These are phyloP conservation scores for Durusdinium trenchii DNA, from an alignment of 73 alveolate species.

Conservation along the genomic window DNA sequence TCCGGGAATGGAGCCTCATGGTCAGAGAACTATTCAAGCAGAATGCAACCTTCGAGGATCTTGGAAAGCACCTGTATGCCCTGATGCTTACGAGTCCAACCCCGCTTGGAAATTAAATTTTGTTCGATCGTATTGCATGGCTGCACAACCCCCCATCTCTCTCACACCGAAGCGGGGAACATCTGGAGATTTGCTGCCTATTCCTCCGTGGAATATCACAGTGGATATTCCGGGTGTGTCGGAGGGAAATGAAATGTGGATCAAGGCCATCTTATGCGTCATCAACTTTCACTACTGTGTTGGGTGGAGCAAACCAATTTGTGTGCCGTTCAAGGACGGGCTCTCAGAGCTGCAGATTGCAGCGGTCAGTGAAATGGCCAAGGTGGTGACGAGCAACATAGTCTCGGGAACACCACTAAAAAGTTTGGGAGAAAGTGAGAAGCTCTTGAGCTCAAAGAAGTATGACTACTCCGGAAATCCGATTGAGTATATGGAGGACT, in stretches of 20 bases:
- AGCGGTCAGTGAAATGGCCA: background rate
- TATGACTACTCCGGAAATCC: background rate
- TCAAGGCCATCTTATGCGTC: background rate
- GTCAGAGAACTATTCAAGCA: background rate
- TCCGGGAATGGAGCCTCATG: background rate
- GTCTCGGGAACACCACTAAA: background rate
- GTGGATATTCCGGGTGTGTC: background rate
- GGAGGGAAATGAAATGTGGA: background rate
- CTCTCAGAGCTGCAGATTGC: background rate
- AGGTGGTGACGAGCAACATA: background rate
- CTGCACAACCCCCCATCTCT: background rate
- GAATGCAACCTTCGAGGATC: too few species aligned
- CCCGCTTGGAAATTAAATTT: background rate
- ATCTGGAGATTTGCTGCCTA: background rate
- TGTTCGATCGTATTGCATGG: background rate
- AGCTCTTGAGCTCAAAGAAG: background rate
- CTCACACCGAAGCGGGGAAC: too few species aligned
- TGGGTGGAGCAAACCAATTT: background rate
- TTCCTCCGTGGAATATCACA: background rate
- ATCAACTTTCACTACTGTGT: background rate
- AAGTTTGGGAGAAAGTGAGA: background rate
- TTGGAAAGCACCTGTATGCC: background rate
- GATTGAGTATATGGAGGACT: background rate
- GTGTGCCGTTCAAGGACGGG: background rate
- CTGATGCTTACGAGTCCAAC: background rate